Base-by-base conservation (phyloP, 164 flowering plant genomes). In the Chimonanthus salicifolius region DNA sequence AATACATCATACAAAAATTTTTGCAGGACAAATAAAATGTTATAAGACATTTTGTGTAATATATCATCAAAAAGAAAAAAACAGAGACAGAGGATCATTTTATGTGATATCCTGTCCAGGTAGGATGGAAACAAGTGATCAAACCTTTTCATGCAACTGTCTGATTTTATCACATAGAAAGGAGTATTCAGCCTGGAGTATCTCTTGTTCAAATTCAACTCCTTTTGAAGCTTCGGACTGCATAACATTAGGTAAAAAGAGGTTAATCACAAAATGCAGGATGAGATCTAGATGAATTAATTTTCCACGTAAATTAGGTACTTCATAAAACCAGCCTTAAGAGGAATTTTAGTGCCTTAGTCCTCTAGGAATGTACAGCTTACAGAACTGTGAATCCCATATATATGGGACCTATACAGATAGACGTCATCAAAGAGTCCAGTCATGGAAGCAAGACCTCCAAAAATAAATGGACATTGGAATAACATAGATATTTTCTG, bases 111-210 rank as follows among this genome's bases (percentile, higher is more conserved):
- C 33, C 33, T 33, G 33, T 33, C 33, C 33, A 33, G 33, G 33
- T 1, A 33, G 33, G 33, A 33, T 33, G 33, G 33, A 33, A 33
- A 33, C 33, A 33, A 44, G 62, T 48, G 9, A 16, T 44, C 84
- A 75, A 80, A 95, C 99, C 98, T 90, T 89, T 10, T 87, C 94
- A 70, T 85, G 84, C 81, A 92, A 76, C 60, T 72, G 81, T n/a
- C 62, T 80, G 74, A 89, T 83, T 86, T 91, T 91, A 72, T 89
- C 98, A 72, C 83, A 82, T 6, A 87, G 47, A 50, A 84, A 84
- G 68, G 90, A 75, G 80, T 82, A 85, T 74, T 95, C 99, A 43
- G 91, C 88, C 77, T 91, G 91, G 58, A 89, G 91, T 62, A 92
- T 87, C 80, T 88, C 96, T 64, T 71, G 74, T 80, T 90, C 97